These are phyloP conservation scores for Starmerella etchellsii DNA, from an alignment of 805 yeast genomes.

Conservation along the genomic window DNA sequence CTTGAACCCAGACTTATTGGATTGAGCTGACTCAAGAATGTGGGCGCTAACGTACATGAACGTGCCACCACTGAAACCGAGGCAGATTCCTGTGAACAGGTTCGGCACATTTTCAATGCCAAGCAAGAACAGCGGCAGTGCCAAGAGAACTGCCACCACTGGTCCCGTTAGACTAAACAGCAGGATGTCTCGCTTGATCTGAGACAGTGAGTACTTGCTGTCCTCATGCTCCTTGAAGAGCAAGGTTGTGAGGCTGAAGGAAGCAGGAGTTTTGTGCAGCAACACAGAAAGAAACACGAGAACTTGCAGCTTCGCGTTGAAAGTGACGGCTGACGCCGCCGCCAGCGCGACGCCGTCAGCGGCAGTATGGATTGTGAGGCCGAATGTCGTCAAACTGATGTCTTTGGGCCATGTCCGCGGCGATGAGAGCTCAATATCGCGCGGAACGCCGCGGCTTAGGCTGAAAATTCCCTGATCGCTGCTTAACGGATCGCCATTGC, in stretches of 20 bases:
- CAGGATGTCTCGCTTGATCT: slow-evolving; percentile 33
- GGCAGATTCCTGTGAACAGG: slow-evolving; percentile 37
- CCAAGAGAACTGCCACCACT: slow-evolving; percentile 42
- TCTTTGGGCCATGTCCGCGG: slow-evolving; percentile 10
- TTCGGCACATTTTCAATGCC: neutral
- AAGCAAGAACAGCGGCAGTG: slow-evolving; percentile 25
- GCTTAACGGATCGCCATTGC: neutral
- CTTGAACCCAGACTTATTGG: neutral
- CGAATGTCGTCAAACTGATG: slow-evolving; percentile 41
- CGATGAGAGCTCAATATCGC: neutral
- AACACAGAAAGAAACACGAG: slow-evolving; percentile 49
- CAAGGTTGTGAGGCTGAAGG: slow-evolving; percentile 52
- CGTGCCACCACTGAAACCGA: slow-evolving; percentile 59
- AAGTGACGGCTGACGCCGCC: slow-evolving; percentile 32
- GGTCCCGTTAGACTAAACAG: slow-evolving; percentile 53
- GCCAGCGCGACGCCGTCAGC: slow-evolving; percentile 69
- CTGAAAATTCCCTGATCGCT: neutral
- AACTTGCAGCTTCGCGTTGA: slow-evolving; percentile 29
- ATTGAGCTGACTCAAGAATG: slow-evolving; percentile 26
- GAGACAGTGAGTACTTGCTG: neutral
- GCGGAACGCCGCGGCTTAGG: neutral
- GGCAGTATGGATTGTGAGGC: slow-evolving; percentile 51
- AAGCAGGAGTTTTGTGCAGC: slow-evolving; percentile 62
- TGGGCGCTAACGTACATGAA: slow-evolving; percentile 61
- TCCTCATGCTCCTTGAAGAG: slow-evolving; percentile 29